Base-by-base conservation (phyloP, 805 yeast species). In the Yamadazyma tumulicola region DNA sequence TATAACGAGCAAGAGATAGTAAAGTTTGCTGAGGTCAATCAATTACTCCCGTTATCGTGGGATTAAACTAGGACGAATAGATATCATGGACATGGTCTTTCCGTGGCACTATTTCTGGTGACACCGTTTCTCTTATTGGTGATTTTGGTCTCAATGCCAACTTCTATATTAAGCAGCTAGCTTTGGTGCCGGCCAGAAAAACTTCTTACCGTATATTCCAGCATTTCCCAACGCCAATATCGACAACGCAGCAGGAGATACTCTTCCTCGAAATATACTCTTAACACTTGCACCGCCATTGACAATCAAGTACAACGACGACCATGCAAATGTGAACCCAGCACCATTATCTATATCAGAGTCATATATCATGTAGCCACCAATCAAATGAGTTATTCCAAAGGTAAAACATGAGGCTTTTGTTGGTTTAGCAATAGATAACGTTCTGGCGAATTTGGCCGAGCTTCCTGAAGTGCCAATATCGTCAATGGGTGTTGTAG, bases 291-390 rank as follows among this genome's bases (percentile, higher is more conserved):
- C 71, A 25, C 69, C 70, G 1, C 87, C 86, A 51, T 85, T 85
- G 11, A 81, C 85, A 9, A 88, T 53, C 38, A 81, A 52, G 49
- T 85, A 89, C 38, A 88, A 57, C 6, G 83, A 55, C 6, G 85
- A 76, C 96, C 96, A 89, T 2, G 93, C 94, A 48, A 76, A 67
- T 5, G 74, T 64, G 50, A 88, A 82, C 0, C 95, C 96, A 1
- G 91, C 71, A 3, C 95, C 96, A 57, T 84, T 79, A 29, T 73
- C 71, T 14, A 77, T 59, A 49, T 87, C 96, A 11, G 85, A 81
- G 52, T 88, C 96, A 43, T 69, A 68, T 26, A 82, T 73, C 66
- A 88, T 81, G 65, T 76, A 82, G 3, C 85, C 79, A 17, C 91
- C 91, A 13, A 81, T 55, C 1, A 77, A 77, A 38, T 74, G 61